Percentiles rank a stretch among this genome's conserved stretches.
Conservation (phyloP, 2,329 filamentous ascomycete genomes). For the Aspergillus pseudoglaucus region DNA sequence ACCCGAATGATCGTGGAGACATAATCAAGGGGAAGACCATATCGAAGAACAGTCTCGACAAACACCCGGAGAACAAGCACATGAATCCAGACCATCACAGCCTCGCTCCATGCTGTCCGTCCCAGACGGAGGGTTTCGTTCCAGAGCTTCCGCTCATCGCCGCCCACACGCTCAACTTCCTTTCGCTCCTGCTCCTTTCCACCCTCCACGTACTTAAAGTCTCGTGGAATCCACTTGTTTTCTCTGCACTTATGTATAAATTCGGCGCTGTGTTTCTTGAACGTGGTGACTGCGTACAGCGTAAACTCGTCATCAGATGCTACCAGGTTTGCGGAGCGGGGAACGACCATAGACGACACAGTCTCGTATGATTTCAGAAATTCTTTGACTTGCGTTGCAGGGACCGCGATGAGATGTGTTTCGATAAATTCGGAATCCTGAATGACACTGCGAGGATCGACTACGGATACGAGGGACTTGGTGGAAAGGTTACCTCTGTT, state of each 20-base stretch:
- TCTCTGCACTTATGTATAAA: conserved; percentile 91
- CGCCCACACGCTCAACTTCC: conserved; percentile 73
- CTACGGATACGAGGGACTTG: conserved; percentile 83
- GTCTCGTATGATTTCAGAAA: conserved; percentile 88
- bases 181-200: conserved; percentile 82
- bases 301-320: conserved; percentile 84
- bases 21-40: conserved; percentile 86
- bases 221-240: conserved; percentile 87
- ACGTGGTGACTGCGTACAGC: conserved; percentile 80
- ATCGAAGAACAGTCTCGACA: conserved; percentile 95
- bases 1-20: conserved; percentile 80
- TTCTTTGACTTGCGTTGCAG: conserved; percentile 71
- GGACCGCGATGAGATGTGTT: conserved; percentile 88
- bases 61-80: conserved; percentile 87
- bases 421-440: conserved; percentile 94
- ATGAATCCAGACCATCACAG: conserved; percentile 93
- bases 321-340: conserved; percentile 73
- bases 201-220: conserved; percentile 88
- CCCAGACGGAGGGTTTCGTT: conserved; percentile 82
- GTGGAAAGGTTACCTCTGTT: conserved; percentile 82
- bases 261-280: conserved; percentile 83
- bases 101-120: conserved; percentile 90
- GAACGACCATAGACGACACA: conserved; percentile 83
- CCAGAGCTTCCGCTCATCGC: conserved; percentile 86
- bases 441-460: conserved; percentile 72